Percentiles rank a stretch among this genome's conserved stretches.
phyloP scores from a whole-genome alignment of 345 rosid species.

The Arabidopsis arenosa region DNA sequence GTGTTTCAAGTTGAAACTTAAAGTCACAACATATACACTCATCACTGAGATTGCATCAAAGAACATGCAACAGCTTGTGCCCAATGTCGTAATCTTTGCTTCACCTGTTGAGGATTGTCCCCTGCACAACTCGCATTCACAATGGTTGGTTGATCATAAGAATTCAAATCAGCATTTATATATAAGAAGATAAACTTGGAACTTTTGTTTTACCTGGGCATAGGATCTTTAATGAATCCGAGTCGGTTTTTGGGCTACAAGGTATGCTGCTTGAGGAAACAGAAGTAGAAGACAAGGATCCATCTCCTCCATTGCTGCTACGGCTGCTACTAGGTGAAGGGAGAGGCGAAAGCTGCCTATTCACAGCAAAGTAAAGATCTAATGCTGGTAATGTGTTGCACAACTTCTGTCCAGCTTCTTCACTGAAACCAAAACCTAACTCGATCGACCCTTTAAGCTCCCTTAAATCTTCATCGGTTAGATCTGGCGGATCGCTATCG shows the following conservation, averaged over 20 bases:
- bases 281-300: slow-evolving; percentile 44
- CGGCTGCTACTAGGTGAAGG: slow-evolving; percentile 68
- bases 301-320: slow-evolving; percentile 45
- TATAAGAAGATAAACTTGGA: background rate
- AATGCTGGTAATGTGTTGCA: slow-evolving; percentile 87
- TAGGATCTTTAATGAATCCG: slow-evolving; percentile 77
- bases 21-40: slow-evolving; percentile 32
- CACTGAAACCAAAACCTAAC: slow-evolving; percentile 93
- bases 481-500: slow-evolving; percentile 58
- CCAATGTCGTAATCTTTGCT: slow-evolving; percentile 67
- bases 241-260: slow-evolving; percentile 69
- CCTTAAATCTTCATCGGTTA: slow-evolving; percentile 55
- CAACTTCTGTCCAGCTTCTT: slow-evolving; percentile 73
- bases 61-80: slow-evolving; percentile 77
- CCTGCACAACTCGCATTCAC: slow-evolving; percentile 52
- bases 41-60: slow-evolving; percentile 52
- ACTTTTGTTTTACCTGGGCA: slow-evolving; percentile 61
- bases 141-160: background rate
- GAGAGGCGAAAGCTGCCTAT: slow-evolving; percentile 77
- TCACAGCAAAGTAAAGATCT: slow-evolving; percentile 90
- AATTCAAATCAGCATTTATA: background rate
- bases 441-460: slow-evolving; percentile 86
- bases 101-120: slow-evolving; percentile 69
- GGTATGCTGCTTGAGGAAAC: slow-evolving; percentile 50
- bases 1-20: slow-evolving; percentile 26